Percentiles rank a stretch among this genome's conserved stretches.
Evolutionary conservation across 768 basidiomycete genomes (phyloP).

Genomic region (Mycena maculata): DNA sequence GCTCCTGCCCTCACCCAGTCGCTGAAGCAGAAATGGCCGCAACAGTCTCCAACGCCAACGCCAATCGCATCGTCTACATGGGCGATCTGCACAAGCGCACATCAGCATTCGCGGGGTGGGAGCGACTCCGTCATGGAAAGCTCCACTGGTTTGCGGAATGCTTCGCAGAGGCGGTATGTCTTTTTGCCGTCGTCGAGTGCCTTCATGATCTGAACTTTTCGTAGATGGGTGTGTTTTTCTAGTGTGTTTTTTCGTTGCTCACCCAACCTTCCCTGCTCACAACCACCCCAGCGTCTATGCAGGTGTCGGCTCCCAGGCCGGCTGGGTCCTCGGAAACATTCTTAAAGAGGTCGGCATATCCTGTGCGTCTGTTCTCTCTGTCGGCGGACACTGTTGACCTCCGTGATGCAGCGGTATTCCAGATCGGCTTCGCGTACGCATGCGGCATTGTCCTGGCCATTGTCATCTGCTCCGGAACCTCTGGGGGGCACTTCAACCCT

Average conservation of each 20-base stretch:
- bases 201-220: constrained; percentile 19
- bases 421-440: constrained; percentile 69
- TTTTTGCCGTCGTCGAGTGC: background rate
- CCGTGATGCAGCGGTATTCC: constrained; percentile 53
- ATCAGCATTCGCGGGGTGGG: constrained; percentile 12
- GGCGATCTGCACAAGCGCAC: constrained; percentile 7
- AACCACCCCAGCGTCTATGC: background rate
- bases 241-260: constrained; percentile 53
- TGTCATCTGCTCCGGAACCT: constrained; percentile 60
- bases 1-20: background rate
- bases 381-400: no score
- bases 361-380: constrained; percentile 51
- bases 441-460: constrained; percentile 72
- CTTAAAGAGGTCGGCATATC: constrained; percentile 55
- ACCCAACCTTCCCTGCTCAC: constrained; percentile 45
- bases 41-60: constrained; percentile 17
- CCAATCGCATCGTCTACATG: constrained; percentile 18
- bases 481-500: constrained; percentile 76
- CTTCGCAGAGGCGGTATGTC: constrained; percentile 68
- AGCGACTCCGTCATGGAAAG: constrained; percentile 34
- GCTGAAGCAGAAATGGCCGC: constrained; percentile 18
- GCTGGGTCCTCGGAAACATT: constrained; percentile 61
- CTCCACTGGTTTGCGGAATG: constrained; percentile 68
- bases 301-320: constrained; percentile 68
- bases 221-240: constrained; percentile 72